A percentile compares a stretch with the other conserved stretches of the same genome.
Evolutionary conservation across 2,329 filamentous ascomycete genomes (phyloP).

Genomic region (Hypoxylon sp.): DNA sequence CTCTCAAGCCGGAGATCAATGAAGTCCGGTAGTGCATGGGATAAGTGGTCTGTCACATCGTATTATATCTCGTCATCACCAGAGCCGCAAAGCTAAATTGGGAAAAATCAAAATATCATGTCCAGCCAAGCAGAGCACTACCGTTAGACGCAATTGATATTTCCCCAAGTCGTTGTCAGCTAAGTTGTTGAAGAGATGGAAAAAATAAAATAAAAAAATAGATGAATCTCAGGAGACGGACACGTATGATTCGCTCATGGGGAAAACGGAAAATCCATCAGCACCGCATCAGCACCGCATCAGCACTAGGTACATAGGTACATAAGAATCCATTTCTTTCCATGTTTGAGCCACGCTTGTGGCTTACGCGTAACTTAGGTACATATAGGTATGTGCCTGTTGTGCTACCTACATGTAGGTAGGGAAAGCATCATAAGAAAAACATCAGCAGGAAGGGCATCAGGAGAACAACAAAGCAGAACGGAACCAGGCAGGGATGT

Average conservation of each 20-base stretch:
- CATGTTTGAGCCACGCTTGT: constrained; percentile 34
- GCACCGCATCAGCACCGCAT: neutral
- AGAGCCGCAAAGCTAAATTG: constrained; percentile 48
- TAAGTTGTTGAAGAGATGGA: constrained; percentile 32
- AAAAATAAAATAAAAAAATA: constrained; percentile 27
- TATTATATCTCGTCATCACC: constrained; percentile 37
- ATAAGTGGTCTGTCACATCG: constrained; percentile 8
- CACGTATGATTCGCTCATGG: constrained; percentile 39
- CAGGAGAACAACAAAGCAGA: neutral
- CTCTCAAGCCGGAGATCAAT: constrained; percentile 22
- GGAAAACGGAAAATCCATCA: constrained; percentile 4
- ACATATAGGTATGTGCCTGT: neutral
- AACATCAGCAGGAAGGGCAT: too few relatives aligned
- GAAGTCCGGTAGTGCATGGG: constrained; percentile 17
- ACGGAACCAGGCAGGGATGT: constrained; percentile 18
- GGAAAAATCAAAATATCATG: constrained; percentile 39
- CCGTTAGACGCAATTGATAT: constrained; percentile 26
- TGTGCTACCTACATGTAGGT: too few relatives aligned
- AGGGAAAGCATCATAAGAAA: too few relatives aligned
- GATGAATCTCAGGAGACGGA: constrained; percentile 37
- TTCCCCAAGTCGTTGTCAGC: constrained; percentile 31
- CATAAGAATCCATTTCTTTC: too few relatives aligned
- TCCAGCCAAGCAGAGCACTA: constrained; percentile 37
- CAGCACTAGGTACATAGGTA: too few relatives aligned
- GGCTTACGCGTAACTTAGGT: constrained; percentile 14